Conservation (phyloP, 2,329 filamentous ascomycete genomes). For the Colletotrichum noveboracense region DNA sequence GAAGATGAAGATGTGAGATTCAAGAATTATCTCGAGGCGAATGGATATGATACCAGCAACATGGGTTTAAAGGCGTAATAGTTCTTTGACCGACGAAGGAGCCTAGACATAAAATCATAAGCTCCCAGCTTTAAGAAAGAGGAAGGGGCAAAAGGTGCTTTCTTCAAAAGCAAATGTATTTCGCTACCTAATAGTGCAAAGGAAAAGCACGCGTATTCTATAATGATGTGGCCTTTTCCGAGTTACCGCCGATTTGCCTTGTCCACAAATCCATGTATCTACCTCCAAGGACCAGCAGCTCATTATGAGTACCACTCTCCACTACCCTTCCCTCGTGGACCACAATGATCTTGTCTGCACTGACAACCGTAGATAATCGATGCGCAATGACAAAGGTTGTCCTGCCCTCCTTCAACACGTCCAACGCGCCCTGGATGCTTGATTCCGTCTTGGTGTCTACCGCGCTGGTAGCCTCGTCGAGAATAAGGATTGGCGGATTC, state of each 20-base stretch:
- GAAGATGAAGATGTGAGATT: constrained; percentile 27
- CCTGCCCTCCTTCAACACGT: constrained; percentile 54
- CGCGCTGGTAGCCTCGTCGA: constrained; percentile 73
- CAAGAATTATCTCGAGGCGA: constrained; percentile 22
- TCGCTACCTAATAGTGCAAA: not conserved
- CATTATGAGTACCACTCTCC: constrained; percentile 14
- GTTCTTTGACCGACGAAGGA: fast-evolving
- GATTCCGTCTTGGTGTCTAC: constrained; percentile 71
- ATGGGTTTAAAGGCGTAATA: constrained; percentile 22
- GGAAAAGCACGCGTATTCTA: not conserved
- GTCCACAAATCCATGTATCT: constrained; percentile 58
- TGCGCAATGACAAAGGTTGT: constrained; percentile 15
- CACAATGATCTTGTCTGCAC: not conserved
- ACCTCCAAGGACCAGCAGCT: constrained; percentile 50
- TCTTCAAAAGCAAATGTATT: not conserved
- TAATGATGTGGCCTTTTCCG: not conserved
- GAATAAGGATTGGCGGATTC: constrained; percentile 66
- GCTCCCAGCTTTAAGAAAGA: not conserved
- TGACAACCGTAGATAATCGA: constrained; percentile 3
- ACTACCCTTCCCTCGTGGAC: not conserved
- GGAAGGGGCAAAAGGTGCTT: not conserved
- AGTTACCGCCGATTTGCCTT: constrained; percentile 39
- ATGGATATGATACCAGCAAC: constrained; percentile 23
- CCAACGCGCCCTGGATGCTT: constrained; percentile 66
- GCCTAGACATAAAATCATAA: not conserved